These are phyloP conservation scores for Hypholoma fasciculare DNA, from an alignment of 768 basidiomycete species.

Conservation along the genomic window DNA sequence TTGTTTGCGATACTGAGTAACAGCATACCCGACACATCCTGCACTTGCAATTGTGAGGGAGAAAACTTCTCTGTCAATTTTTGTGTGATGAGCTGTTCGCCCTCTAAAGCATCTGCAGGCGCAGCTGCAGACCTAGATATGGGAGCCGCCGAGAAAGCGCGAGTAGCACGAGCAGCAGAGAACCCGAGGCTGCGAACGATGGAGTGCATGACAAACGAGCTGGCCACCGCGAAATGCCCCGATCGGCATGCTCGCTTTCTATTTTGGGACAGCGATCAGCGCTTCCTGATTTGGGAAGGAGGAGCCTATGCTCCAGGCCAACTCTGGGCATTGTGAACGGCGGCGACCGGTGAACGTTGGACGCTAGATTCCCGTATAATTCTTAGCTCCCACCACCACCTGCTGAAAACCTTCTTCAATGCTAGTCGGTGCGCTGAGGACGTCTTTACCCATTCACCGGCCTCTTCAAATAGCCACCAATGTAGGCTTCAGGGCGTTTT, in stretches of 20 bases:
- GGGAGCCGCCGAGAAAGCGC: constrained; percentile 29
- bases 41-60: constrained; percentile 81
- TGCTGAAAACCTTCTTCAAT: constrained; percentile 8
- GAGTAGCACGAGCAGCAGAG: constrained; percentile 20
- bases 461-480: background rate
- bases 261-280: background rate
- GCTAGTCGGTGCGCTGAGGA: constrained; percentile 26
- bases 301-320: too few species aligned
- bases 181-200: constrained; percentile 35
- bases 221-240: constrained; percentile 6
- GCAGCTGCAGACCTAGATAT: constrained; percentile 16
- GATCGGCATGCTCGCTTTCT: constrained; percentile 3
- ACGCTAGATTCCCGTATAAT: too few species aligned
- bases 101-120: constrained; percentile 40
- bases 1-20: background rate
- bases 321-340: too few species aligned
- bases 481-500: background rate
- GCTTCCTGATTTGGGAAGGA: background rate
- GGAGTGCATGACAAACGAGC: constrained; percentile 27
- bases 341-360: too few species aligned
- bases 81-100: constrained; percentile 68
- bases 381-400: background rate
- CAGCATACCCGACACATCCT: constrained; percentile 91
- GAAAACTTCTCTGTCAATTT: constrained; percentile 77
- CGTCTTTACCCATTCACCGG: constrained; percentile 12